Base-by-base conservation (phyloP, 768 basidiomycete genomes). In the Gymnopilus junonius region DNA sequence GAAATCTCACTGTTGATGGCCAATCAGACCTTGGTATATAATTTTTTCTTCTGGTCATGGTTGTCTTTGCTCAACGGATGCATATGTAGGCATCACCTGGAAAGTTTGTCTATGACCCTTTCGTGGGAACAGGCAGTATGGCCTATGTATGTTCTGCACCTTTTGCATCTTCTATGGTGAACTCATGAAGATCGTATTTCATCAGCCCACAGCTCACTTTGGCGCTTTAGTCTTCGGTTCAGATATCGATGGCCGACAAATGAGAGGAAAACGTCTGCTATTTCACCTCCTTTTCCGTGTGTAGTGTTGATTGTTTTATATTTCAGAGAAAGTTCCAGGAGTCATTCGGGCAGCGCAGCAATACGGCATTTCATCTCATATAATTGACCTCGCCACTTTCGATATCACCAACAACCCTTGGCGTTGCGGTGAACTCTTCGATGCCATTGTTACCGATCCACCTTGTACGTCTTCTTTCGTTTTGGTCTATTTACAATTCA, bases 1-100 rank as follows among this genome's bases (percentile, higher is more conserved):
- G 95, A 98, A 74, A 90, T 98, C 51, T 96, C 95, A 1, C 79
- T 99, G 46, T 76, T 99, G 27, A 99, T 99, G 96, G 94, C 96
- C 8, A 97, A 97, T 69, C 97, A 99, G 75, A 89, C 95, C 0
- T 78, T 97, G 76, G 95, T 92, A 65, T 25, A 14, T 14, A 39
- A n/a, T 25, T 15, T 40, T 31, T 8, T 10, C 10, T 37, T 23
- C 21, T n/a, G 14, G 7, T n/a, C 14, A 1, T 20, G 53, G 32
- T 23, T 20, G 17, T 4, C n/a, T 14, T 39, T 14, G 54, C 35
- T 55, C 1, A 55, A 37, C n/a, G n/a, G n/a, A n/a, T n/a, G 37
- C 39, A 27, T 14, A 10, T 64, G 14, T 58, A 96, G 93, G 92
- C 96, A 0, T 83, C 88, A 10, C 88, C 92, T n/a, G 95, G 94